Conservation (phyloP, 352 stramenopile genomes). For the Pythium volutum region DNA sequence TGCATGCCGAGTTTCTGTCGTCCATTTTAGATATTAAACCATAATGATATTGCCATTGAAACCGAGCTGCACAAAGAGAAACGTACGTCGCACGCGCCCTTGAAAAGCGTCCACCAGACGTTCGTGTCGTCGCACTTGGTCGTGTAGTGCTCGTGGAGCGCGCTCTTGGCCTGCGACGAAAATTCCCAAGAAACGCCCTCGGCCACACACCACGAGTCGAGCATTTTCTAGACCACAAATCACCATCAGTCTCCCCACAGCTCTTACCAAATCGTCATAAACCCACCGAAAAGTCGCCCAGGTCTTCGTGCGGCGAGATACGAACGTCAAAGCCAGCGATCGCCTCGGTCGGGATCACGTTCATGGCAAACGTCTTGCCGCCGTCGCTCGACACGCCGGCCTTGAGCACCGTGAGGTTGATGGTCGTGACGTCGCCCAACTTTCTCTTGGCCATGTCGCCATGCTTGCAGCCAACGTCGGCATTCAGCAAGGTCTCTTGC, state of each 20-base stretch:
- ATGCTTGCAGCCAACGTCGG: slow-evolving; percentile 84
- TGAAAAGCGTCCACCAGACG: slow-evolving; percentile 60
- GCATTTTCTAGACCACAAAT: slow-evolving; percentile 42
- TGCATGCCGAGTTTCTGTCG: slow-evolving; percentile 48
- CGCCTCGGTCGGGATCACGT: slow-evolving; percentile 92
- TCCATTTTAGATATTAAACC: neutral
- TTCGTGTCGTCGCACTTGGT: slow-evolving; percentile 55
- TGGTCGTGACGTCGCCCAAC: slow-evolving; percentile 93
- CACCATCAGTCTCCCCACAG: neutral
- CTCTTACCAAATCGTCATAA: neutral
- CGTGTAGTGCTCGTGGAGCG: slow-evolving; percentile 57
- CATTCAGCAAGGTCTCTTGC: slow-evolving; percentile 83
- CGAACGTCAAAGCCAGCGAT: slow-evolving; percentile 93
- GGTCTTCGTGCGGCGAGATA: slow-evolving; percentile 87
- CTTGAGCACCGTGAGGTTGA: slow-evolving; percentile 94
- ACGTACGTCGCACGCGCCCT: slow-evolving; percentile 39
- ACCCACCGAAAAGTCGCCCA: slow-evolving; percentile 71
- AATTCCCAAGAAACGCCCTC: slow-evolving; percentile 85
- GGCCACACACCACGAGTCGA: slow-evolving; percentile 90
- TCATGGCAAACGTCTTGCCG: slow-evolving; percentile 87
- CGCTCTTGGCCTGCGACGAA: slow-evolving; percentile 32
- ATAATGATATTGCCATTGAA: neutral
- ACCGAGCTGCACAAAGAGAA: neutral
- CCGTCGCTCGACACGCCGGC: slow-evolving; percentile 84
- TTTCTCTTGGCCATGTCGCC: slow-evolving; percentile 90